Base-by-base conservation (phyloP, 1,139 yeast genomes). In the Geotrichum aggregatum region DNA sequence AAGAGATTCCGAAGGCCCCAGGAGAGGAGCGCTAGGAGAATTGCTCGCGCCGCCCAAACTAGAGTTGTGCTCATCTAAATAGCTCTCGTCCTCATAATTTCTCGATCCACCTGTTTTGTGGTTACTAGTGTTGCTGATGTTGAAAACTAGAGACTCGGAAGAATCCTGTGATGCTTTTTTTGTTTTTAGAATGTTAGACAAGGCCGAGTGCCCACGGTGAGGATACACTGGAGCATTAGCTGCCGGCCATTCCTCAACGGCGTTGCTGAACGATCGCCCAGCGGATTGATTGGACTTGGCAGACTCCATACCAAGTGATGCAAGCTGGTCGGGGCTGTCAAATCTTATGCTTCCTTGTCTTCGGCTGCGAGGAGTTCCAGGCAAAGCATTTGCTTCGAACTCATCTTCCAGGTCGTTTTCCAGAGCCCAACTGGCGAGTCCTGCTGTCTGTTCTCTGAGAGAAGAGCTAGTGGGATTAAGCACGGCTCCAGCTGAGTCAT, bases 371-470 rank as follows among this genome's bases (percentile, higher is more conserved):
- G n/a, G 46, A n/a, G 30, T 18, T n/a, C 24, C 26, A 33, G 47
- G 36, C 24, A 43, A 36, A 10, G 47, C 26, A 7, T 16, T 31
- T 11, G 14, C 6, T 4, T 19, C 36, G n/a, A 39, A n/a, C 2
- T 38, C 47, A n/a, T 46, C 50, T 10, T 46, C 16, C 4, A 62
- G 55, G 30, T 67, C 72, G 44, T 73, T 76, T 33, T 74, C 78
- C 3, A 80, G 73, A 2, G 83, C 84, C 50, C 83, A 76, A 34
- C 73, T 73, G 13, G 88, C 85, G 57, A 82, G 72, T 52, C 74
- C 79, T 2, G 84, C 86, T 0, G 87, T 77, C 56, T 82, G 84
- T 57, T 80, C 86, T 55, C 84, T 80, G 44, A 83, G 75, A 16
- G 80, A 76, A 3, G 54, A 47, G 18, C 35, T 47, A 11, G 46